Base-by-base conservation (phyloP, 768 basidiomycete species). In the Mycena polygramma region DNA sequence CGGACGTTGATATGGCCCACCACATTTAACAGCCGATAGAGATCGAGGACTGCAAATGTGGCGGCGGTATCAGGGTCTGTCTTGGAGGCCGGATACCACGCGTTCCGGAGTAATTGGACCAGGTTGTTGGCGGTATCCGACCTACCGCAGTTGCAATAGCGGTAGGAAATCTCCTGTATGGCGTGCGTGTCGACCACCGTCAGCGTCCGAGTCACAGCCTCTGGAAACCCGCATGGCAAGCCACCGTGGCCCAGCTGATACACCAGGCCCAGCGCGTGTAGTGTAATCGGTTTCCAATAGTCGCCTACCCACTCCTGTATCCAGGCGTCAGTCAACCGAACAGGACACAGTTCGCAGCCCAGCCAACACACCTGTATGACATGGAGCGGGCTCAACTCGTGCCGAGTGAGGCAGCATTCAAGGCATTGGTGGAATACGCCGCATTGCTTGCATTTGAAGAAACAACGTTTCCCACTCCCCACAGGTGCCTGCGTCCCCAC, bases 211-310 rank as follows among this genome's bases (percentile, higher is more conserved):
- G 46, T 19, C 9, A 22, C 11, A 0, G 52, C 24, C 7, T 66
- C 57, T 1, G 73, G 73, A 13, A 36, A 24, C 0, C 26, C 49
- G 45, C 68, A 70, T 6, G 45, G n/a, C 15, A 66, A 55, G 13
- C 68, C 73, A 4, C 36, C 54, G 54, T 75, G 74, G 19, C 74
- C 74, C 1, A 75, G 48, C 45, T 75, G 74, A 49, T 69, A 71
- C 3, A 71, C 60, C 4, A 71, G 63, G 14, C 63, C 73, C 8
- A 64, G 17, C 1, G 7, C 13, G 9, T 36, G 4, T 5, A 71
- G 66, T 0, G 57, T 58, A 4, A 22, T 36, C 0, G 22, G 39
- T 20, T 4, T 22, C 74, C 74, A 75, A 35, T 48, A 66, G 2
- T 37, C 6, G 1, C 69, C 73, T 2, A 22, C 68, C 74, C 74